Percentiles rank a stretch among this genome's conserved stretches.
Conservation (phyloP, 257 asterid genomes). For the Salvia rosmarinus region DNA sequence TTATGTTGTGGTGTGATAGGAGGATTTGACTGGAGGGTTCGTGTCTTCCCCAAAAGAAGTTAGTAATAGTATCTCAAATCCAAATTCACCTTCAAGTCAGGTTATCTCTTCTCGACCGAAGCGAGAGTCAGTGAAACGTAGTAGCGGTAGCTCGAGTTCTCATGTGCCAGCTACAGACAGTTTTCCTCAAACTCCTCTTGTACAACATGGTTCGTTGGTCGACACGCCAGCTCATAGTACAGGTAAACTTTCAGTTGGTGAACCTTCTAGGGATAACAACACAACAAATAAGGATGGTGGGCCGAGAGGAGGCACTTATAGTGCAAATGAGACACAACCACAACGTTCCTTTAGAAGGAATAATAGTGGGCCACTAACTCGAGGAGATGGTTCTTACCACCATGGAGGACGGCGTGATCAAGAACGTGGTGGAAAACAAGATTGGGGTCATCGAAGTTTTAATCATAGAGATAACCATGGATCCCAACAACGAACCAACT, state of each 20-base stretch:
- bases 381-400: conserved; percentile 62
- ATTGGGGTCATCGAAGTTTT: conserved; percentile 52
- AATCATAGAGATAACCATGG: conserved; percentile 60
- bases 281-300: conserved; percentile 46
- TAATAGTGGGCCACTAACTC: conserved; percentile 55
- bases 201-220: conserved; percentile 39
- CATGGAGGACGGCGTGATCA: conserved; percentile 72
- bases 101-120: conserved; percentile 50
- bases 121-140: conserved; percentile 50
- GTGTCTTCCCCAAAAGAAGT: conserved; percentile 54
- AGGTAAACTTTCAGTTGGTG: conserved; percentile 44
- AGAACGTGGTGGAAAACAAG: conserved; percentile 35
- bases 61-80: conserved; percentile 30
- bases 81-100: conserved; percentile 49
- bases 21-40: conserved; percentile 17
- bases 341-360: conserved; percentile 64
- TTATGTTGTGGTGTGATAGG: too few species aligned
- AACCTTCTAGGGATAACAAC: conserved; percentile 48
- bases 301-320: conserved; percentile 54
- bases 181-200: conserved; percentile 45
- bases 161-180: conserved; percentile 43
- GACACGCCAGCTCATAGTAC: conserved; percentile 39
- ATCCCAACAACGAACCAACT: conserved; percentile 49
- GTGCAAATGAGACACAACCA: conserved; percentile 60
- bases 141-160: conserved; percentile 48